phyloP scores from a whole-genome alignment of 345 rosid species.

The Eucalyptus rudis region DNA sequence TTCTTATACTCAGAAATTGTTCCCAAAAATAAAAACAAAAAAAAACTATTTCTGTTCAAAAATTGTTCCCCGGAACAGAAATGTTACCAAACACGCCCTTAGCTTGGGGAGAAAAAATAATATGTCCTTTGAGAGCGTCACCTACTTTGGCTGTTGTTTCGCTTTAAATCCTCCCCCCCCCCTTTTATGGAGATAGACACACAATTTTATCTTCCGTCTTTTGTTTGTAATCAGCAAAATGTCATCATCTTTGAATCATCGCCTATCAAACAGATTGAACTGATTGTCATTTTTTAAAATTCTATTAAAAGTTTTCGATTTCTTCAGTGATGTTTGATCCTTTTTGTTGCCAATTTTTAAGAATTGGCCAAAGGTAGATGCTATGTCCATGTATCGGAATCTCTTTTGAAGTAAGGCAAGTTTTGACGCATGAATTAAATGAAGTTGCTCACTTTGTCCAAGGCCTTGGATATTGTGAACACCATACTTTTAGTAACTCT shows the following conservation, averaged over 20 bases:
- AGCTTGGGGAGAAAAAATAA: not conserved
- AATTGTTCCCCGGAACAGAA: rapidly evolving
- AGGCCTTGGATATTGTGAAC: not conserved
- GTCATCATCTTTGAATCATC: not conserved
- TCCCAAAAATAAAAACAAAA: rapidly evolving
- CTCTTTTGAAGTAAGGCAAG: not conserved
- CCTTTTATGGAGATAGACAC: too few species aligned
- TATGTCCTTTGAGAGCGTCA: not conserved
- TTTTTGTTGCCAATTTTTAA: not conserved
- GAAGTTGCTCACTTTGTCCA: not conserved
- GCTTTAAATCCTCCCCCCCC: too few species aligned
- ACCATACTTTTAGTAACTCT: not conserved
- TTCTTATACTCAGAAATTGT: rapidly evolving
- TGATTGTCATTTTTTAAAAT: not conserved
- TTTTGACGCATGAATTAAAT: not conserved
- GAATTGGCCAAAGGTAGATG: not conserved
- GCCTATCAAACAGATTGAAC: too few species aligned
- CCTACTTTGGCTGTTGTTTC: not conserved
- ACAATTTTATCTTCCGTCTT: not conserved
- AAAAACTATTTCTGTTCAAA: too few species aligned
- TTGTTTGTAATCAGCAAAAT: not conserved
- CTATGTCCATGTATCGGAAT: not conserved
- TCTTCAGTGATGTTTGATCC: not conserved
- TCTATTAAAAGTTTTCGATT: not conserved
- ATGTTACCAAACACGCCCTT: not conserved